Conservation (phyloP, 2,329 filamentous ascomycete genomes). For the Myotisia sp. region DNA sequence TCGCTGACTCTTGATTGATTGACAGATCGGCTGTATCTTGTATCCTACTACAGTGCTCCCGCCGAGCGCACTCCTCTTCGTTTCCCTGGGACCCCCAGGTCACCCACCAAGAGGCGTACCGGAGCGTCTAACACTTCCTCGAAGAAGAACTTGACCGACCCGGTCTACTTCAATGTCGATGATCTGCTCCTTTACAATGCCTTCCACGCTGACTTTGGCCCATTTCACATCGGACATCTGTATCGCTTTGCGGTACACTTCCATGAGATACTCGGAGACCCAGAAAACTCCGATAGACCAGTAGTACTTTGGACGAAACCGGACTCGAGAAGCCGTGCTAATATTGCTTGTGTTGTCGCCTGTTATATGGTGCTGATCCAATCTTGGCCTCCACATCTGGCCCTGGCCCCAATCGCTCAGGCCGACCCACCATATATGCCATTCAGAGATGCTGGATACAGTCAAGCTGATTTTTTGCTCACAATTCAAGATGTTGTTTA, state of each 20-base stretch:
- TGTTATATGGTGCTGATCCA: constrained; percentile 99
- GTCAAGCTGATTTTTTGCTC: constrained; percentile 89
- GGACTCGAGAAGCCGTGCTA: constrained; percentile 75
- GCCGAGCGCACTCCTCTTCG: constrained; percentile 74
- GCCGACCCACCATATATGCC: constrained; percentile 97
- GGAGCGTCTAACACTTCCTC: constrained; percentile 37
- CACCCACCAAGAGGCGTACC: constrained; percentile 62
- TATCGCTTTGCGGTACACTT: constrained; percentile 94
- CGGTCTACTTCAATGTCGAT: constrained; percentile 92
- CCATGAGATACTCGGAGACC: constrained; percentile 84
- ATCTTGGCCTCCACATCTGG: constrained; percentile 90
- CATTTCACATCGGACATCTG: constrained; percentile 89
- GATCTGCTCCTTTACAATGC: constrained; percentile 90
- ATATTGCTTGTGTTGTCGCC: constrained; percentile 85
- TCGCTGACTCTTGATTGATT: not conserved
- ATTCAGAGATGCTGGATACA: constrained; percentile 95
- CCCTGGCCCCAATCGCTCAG: constrained; percentile 87
- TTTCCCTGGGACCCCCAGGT: constrained; percentile 50
- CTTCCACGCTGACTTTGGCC: constrained; percentile 96
- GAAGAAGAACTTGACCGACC: constrained; percentile 39
- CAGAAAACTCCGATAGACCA: constrained; percentile 74
- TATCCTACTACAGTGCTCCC: constrained; percentile 73
- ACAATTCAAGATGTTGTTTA: constrained; percentile 97
- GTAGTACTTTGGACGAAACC: constrained; percentile 95
- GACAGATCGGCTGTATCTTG: constrained; percentile 76